These are phyloP conservation scores for Edaphochlamys debaryana DNA, from an alignment of 139 green algal genomes.

Conservation along the genomic window DNA sequence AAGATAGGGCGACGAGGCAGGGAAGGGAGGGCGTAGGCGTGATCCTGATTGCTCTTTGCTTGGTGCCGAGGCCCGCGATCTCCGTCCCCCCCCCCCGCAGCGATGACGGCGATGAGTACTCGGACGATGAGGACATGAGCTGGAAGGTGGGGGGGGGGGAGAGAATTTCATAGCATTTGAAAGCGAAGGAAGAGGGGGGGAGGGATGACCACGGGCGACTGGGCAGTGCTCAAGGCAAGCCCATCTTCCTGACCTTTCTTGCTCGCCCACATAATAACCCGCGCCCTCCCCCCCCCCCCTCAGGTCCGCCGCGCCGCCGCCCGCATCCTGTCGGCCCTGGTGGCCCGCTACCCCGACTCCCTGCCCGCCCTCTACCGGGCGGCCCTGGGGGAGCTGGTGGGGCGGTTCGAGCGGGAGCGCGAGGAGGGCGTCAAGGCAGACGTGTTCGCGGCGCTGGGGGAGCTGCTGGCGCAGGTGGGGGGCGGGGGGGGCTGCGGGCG, in stretches of 20 bases:
- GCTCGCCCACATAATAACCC: too few relatives aligned
- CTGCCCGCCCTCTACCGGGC: constrained; percentile 39
- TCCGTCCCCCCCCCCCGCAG: too few relatives aligned
- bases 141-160: constrained; percentile 91
- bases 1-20: background rate
- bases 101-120: constrained; percentile 70
- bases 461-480: constrained; percentile 78
- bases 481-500: too few relatives aligned
- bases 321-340: constrained; percentile 75
- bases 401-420: constrained; percentile 84
- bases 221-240: too few relatives aligned
- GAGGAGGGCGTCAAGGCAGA: constrained; percentile 92
- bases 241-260: too few relatives aligned
- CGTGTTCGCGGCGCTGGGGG: constrained; percentile 77
- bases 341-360: constrained; percentile 74
- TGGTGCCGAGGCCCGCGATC: too few relatives aligned
- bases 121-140: constrained; percentile 94
- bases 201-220: too few relatives aligned
- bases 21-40: background rate
- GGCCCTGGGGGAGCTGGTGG: constrained; percentile 65
- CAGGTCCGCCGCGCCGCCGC: constrained; percentile 67
- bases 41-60: too few relatives aligned
- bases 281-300: background rate
- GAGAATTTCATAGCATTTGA: too few relatives aligned
- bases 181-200: too few relatives aligned